phyloP scores from a whole-genome alignment of 2,329 filamentous ascomycete genomes.

The Fusarium redolens region DNA sequence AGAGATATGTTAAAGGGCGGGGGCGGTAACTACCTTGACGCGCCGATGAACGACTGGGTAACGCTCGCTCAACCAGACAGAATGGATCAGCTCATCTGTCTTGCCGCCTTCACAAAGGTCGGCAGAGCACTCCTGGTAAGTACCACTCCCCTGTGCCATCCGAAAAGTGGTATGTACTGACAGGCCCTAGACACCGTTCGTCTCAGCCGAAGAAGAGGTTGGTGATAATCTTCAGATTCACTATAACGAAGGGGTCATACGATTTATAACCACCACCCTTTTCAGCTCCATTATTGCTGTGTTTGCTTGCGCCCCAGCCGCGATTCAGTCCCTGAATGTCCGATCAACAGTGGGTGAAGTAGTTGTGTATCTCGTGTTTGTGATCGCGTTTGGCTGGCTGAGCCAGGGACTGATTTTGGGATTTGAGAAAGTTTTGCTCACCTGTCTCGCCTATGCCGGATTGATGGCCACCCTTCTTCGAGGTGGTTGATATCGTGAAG shows the following conservation, averaged over 20 bases:
- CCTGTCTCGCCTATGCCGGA: conserved; percentile 7
- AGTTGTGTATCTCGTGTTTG: conserved; percentile 24
- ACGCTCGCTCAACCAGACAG: conserved; percentile 1
- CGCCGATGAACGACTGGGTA: conserved; percentile 10
- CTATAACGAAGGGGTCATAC: conserved; percentile 7
- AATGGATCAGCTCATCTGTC: conserved; percentile 11
- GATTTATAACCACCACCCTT: not conserved
- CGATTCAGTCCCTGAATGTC: conserved; percentile 25
- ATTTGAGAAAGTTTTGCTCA: conserved; percentile 18
- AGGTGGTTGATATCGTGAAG: not conserved
- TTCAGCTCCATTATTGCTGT: conserved; percentile 6
- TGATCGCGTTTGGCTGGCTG: conserved; percentile 23
- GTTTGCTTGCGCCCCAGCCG: conserved; percentile 26
- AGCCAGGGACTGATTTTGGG: conserved; percentile 5
- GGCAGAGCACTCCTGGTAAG: not conserved
- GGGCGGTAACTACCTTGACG: not conserved
- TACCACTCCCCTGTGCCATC: not conserved
- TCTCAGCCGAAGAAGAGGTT: not conserved
- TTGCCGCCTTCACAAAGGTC: not conserved
- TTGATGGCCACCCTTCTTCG: conserved; percentile 17
- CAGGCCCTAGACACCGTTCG: not conserved
- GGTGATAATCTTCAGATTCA: not conserved
- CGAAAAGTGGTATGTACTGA: not conserved
- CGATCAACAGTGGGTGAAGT: conserved; percentile 14
- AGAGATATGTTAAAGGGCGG: not conserved